Conservation (phyloP, 2,329 filamentous ascomycete genomes). For the Chaetothyriales sp. region DNA sequence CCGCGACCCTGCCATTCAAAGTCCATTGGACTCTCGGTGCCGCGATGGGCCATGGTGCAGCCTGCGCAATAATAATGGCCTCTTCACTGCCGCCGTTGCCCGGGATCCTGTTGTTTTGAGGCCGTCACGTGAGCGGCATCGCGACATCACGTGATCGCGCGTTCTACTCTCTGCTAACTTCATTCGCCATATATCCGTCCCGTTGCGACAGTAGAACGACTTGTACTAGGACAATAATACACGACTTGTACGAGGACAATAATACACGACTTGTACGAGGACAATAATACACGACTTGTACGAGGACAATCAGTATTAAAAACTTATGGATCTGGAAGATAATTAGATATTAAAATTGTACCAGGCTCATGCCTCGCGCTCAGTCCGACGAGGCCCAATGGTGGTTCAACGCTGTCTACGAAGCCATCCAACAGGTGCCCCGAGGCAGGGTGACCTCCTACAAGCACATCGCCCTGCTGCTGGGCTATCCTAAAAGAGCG, state of each 20-base stretch:
- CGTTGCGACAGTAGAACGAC: too few relatives aligned
- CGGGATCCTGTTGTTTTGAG: neutral
- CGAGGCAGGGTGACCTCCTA: conserved; percentile 74
- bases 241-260: too few relatives aligned
- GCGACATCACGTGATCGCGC: neutral
- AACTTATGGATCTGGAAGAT: too few relatives aligned
- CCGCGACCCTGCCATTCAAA: conserved; percentile 35
- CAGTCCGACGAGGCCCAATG: conserved; percentile 34
- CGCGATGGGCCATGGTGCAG: conserved; percentile 16
- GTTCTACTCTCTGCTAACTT: too few relatives aligned
- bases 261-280: too few relatives aligned
- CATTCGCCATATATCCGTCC: too few relatives aligned
- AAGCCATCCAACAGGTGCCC: conserved; percentile 74
- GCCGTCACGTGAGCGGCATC: neutral
- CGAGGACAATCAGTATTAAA: too few relatives aligned
- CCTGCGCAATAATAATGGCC: neutral
- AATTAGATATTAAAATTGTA: too few relatives aligned
- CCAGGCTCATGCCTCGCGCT: conserved; percentile 33
- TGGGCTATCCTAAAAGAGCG: conserved; percentile 53
- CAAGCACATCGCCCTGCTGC: conserved; percentile 52
- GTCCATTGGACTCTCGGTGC: conserved; percentile 37
- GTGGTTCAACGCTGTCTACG: conserved; percentile 55
- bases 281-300: too few relatives aligned
- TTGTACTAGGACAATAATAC: too few relatives aligned
- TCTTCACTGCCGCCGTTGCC: neutral